Base-by-base conservation (phyloP, 306 rosid species). In the Glycine tomentella region DNA sequence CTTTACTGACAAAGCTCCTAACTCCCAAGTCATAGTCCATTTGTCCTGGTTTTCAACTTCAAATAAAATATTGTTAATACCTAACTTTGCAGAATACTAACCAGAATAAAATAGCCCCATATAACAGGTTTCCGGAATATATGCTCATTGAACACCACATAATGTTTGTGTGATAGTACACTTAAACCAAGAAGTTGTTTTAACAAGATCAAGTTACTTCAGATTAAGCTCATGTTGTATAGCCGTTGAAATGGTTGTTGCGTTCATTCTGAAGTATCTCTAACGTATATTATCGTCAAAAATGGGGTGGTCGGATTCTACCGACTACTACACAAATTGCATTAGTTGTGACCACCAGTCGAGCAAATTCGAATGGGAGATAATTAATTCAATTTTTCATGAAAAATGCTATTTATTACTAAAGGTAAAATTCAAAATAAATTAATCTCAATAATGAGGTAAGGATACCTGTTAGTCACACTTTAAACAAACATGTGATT, bases 401-500 rank as follows among this genome's bases (percentile, higher is more conserved):
- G 64, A 5, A 48, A 31, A 48, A 31, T 46, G 61, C 48, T 64
- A 42, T 61, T 11, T 64, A 38, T 64, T 25, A 57, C 56, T 5
- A 12, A 40, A 8, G 50, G 17, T 64, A 50, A 51, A 8, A 63
- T 45, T 75, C 3, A 61, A 42, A 42, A 56, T 3, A 7, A 7
- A 20, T 20, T 33, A 64, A 14, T 70, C 44, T 62, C 33, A 6
- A 10, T 13, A 53, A 62, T 56, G 38, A 52, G 73, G 64, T 64
- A 63, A 20, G 38, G 72, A 16, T 20, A 20, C 31, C 59, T 77
- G 63, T 81, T 50, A 58, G 77, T 38, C 66, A 76, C 69, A 58
- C 64, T 74, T 9, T 7, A 80, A 58, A 83, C 56, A 72, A 67
- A 57, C 58, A 7, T 42, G 58, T 71, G 38, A 20, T 80, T 52